Conservation (phyloP, 2,329 filamentous ascomycete species). For the Leptosphaerulina australis region DNA sequence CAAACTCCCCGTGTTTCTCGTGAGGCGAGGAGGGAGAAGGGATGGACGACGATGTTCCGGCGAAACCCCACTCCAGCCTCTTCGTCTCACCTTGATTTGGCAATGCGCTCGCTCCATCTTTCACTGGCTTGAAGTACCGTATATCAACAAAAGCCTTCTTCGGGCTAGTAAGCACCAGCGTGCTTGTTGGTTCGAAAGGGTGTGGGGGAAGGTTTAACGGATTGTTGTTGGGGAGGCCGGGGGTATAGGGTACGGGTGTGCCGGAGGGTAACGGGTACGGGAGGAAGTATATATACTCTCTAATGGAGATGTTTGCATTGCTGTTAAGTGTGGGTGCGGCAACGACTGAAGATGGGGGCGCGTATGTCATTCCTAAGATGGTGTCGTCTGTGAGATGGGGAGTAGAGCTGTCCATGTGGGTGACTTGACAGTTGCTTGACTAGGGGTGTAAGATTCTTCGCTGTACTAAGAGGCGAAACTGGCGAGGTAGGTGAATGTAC, state of each 20-base stretch:
- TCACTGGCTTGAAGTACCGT: constrained; percentile 54
- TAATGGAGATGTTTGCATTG: constrained; percentile 58
- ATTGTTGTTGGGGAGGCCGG: constrained; percentile 32
- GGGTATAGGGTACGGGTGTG: constrained; percentile 38
- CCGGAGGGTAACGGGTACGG: constrained; percentile 44
- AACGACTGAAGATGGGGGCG: neutral
- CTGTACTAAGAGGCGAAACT: no score
- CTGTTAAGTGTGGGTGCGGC: neutral
- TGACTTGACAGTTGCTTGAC: no score
- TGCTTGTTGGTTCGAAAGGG: constrained; percentile 64
- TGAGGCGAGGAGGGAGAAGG: neutral
- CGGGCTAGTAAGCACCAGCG: constrained; percentile 68
- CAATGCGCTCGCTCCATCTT: constrained; percentile 12
- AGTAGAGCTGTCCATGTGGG: neutral
- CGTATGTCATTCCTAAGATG: neutral
- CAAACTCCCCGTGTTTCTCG: neutral
- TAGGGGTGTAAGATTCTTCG: no score
- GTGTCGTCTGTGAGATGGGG: neutral
- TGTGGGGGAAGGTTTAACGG: constrained; percentile 29
- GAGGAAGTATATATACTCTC: constrained; percentile 65
- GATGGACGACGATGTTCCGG: constrained; percentile 55
- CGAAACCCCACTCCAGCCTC: constrained; percentile 69
- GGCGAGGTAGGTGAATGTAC: no score
- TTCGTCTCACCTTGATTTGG: constrained; percentile 38
- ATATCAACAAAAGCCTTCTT: constrained; percentile 65